Evolutionary conservation across 2,329 filamentous ascomycete species (phyloP).

Genomic region (Verticillium isaacii): DNA sequence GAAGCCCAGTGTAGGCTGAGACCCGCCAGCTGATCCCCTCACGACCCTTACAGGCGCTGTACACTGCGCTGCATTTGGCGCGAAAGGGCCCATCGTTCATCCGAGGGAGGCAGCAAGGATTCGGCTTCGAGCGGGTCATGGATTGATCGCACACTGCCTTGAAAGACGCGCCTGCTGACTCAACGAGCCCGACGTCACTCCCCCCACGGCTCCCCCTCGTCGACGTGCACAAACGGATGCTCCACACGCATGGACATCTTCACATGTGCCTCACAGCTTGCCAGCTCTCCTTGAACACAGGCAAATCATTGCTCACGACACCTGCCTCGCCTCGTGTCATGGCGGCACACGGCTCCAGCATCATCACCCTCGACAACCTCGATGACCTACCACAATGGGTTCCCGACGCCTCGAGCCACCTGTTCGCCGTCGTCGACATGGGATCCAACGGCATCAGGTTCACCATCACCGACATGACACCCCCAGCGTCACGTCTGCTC

Average conservation of each 20-base stretch:
- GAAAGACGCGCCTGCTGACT: neutral
- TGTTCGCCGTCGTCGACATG: slow-evolving; percentile 56
- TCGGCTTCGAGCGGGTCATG: no score
- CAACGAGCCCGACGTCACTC: neutral
- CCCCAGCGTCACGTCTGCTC: slow-evolving; percentile 66
- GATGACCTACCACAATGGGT: slow-evolving; percentile 45
- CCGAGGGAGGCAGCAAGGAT: no score
- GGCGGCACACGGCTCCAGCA: slow-evolving; percentile 19
- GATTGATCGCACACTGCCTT: neutral
- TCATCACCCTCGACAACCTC: slow-evolving; percentile 49
- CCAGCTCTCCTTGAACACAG: neutral
- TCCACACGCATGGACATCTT: neutral
- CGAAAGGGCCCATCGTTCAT: no score
- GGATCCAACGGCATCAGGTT: slow-evolving; percentile 90
- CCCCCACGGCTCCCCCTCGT: no score
- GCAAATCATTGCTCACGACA: neutral
- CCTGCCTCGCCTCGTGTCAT: neutral
- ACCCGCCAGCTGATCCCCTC: no score
- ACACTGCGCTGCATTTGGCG: no score
- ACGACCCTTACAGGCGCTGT: no score
- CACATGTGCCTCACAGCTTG: neutral
- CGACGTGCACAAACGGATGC: neutral
- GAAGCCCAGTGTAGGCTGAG: no score
- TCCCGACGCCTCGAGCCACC: slow-evolving; percentile 39
- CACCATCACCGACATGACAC: slow-evolving; percentile 77